A percentile compares a stretch with the other conserved stretches of the same genome.
phyloP scores from a whole-genome alignment of 805 yeast genomes.

The Kregervanrija delftensis region DNA sequence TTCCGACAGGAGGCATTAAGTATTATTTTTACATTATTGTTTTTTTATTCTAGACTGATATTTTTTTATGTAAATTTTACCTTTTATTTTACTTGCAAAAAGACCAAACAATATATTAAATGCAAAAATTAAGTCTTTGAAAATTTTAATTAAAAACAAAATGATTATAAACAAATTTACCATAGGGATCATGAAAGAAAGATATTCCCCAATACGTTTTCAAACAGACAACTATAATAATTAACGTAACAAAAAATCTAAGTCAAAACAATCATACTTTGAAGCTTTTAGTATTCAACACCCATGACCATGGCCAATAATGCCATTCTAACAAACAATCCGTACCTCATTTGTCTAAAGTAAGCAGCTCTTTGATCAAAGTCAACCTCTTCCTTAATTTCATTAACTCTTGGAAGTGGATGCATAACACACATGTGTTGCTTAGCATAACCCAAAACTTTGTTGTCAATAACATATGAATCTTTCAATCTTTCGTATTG shows the following conservation, averaged over 20 bases:
- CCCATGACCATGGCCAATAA: constrained; percentile 96
- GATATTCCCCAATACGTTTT: constrained; percentile 15
- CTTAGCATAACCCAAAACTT: constrained; percentile 84
- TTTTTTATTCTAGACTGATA: neutral
- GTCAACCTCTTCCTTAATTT: constrained; percentile 96
- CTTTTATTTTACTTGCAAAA: neutral
- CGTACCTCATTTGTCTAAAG: constrained; percentile 99
- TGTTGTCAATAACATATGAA: constrained; percentile 87
- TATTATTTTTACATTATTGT: neutral
- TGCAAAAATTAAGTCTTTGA: neutral
- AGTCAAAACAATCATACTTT: neutral
- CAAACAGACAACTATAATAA: neutral
- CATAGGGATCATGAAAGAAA: neutral
- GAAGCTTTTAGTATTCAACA: constrained; percentile 57
- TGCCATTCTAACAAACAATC: constrained; percentile 98
- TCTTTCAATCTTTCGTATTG: constrained; percentile 88
- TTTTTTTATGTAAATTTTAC: neutral
- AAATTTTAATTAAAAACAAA: neutral
- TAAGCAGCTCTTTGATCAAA: constrained; percentile 99
- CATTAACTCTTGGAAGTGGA: constrained; percentile 96
- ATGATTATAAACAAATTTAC: neutral
- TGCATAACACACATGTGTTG: constrained; percentile 99
- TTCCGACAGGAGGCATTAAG: constrained; percentile 34
- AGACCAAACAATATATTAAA: neutral
- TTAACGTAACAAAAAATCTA: neutral